A percentile compares a stretch with the other conserved stretches of the same genome.
These are phyloP conservation scores for Talaromyces sp. DNA, from an alignment of 2,329 filamentous ascomycete species.

Conservation along the genomic window DNA sequence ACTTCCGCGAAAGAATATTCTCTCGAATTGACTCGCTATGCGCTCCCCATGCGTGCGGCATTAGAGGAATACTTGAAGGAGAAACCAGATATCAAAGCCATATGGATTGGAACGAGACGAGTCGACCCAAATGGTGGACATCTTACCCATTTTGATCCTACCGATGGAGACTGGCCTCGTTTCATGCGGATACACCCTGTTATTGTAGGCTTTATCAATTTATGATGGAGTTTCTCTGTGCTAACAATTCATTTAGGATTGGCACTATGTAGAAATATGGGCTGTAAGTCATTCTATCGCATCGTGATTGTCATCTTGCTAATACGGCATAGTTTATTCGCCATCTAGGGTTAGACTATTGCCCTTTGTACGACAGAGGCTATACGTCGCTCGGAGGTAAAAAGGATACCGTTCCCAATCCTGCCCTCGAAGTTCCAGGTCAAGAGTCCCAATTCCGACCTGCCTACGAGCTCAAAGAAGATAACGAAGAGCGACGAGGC, in stretches of 20 bases:
- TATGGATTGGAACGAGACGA: conserved; percentile 82
- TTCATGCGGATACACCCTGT: conserved; percentile 95
- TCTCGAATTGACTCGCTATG: conserved; percentile 15
- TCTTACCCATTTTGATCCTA: conserved; percentile 78
- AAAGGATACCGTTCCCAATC: conserved; percentile 86
- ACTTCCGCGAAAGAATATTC: conserved; percentile 14
- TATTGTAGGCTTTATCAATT: conserved; percentile 45
- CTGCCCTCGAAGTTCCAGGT: conserved; percentile 33
- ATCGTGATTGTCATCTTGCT: not conserved
- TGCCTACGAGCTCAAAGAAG: conserved; percentile 20
- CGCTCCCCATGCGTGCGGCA: conserved; percentile 16
- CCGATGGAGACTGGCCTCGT: conserved; percentile 82
- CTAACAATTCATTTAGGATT: conserved; percentile 53
- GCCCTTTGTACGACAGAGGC: conserved; percentile 78
- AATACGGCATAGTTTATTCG: conserved; percentile 52
- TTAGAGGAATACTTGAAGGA: conserved; percentile 19
- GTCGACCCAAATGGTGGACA: conserved; percentile 86
- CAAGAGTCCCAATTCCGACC: conserved; percentile 15
- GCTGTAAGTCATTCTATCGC: conserved; percentile 34
- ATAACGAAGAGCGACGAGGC: conserved; percentile 18
- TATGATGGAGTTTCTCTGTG: not conserved
- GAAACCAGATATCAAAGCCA: conserved; percentile 61
- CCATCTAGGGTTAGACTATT: conserved; percentile 77
- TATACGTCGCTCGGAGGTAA: conserved; percentile 92
- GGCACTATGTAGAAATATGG: conserved; percentile 96